These are phyloP conservation scores for Porodaedalea pini DNA, from an alignment of 1,284 basidiomycete genomes.

Conservation along the genomic window DNA sequence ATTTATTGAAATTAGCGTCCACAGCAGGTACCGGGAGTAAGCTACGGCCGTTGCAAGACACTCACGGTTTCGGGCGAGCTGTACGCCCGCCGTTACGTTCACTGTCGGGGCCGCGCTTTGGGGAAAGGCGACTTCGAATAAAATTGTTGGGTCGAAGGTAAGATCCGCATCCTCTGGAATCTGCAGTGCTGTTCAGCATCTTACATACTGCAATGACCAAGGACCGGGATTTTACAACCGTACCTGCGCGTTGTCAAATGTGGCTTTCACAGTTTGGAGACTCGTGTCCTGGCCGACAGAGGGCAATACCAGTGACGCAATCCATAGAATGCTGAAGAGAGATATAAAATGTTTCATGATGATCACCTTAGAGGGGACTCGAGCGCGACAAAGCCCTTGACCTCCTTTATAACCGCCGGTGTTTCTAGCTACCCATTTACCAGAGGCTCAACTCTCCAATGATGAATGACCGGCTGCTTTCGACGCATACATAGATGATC, in stretches of 20 bases:
- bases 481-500: too few species aligned
- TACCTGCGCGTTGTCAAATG: constrained; percentile 18
- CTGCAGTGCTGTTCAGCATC: background rate
- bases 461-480: too few species aligned
- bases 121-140: constrained; percentile 19
- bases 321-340: background rate
- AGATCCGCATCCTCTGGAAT: constrained; percentile 13
- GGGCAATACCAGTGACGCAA: background rate
- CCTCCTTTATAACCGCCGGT: too few species aligned
- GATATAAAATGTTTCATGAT: background rate
- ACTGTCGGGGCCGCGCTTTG: constrained; percentile 5
- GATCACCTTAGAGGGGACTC: background rate
- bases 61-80: constrained; percentile 18
- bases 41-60: background rate
- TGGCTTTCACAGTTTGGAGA: background rate
- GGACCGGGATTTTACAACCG: too few species aligned
- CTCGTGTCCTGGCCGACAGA: constrained; percentile 13
- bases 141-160: constrained; percentile 15
- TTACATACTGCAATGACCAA: background rate
- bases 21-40: background rate
- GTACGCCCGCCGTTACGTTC: constrained; percentile 12
- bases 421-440: too few species aligned
- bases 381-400: background rate
- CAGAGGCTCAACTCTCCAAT: too few species aligned
- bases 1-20: background rate